These are phyloP conservation scores for Barnettozyma populi DNA, from an alignment of 805 yeast species.

Conservation along the genomic window DNA sequence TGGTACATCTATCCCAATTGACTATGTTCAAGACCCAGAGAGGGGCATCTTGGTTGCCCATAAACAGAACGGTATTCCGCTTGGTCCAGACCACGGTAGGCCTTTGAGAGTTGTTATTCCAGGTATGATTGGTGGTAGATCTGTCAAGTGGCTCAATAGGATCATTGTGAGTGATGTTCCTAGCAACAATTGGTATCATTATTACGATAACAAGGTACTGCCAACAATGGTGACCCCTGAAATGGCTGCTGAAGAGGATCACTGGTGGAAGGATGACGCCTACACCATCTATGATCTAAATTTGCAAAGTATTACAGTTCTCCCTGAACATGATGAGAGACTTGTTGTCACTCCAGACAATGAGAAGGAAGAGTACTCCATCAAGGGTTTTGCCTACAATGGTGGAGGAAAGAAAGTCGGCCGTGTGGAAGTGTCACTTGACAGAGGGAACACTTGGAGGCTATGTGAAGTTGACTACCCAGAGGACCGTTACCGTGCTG, in stretches of 20 bases:
- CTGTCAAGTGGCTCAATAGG: constrained; percentile 32
- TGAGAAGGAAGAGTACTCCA: constrained; percentile 16
- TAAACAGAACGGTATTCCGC: constrained; percentile 30
- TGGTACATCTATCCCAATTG: constrained; percentile 29
- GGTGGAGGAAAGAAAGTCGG: constrained; percentile 33
- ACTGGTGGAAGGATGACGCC: constrained; percentile 34
- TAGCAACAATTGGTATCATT: constrained; percentile 33
- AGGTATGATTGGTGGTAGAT: constrained; percentile 35
- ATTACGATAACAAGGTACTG: constrained; percentile 31
- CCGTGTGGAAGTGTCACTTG: constrained; percentile 30
- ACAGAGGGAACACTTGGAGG: constrained; percentile 29
- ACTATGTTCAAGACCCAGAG: constrained; percentile 30
- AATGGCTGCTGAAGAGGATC: constrained; percentile 26
- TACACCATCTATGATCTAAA: constrained; percentile 32
- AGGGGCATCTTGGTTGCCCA: constrained; percentile 29
- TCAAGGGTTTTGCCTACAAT: constrained; percentile 32
- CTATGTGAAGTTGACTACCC: constrained; percentile 28
- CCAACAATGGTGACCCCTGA: constrained; percentile 34
- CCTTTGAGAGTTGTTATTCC: constrained; percentile 33
- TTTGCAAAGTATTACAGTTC: constrained; percentile 29
- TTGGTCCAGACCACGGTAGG: constrained; percentile 32
- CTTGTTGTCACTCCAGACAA: constrained; percentile 9
- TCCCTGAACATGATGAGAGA: constrained; percentile 27
- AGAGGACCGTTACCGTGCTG: constrained; percentile 28
- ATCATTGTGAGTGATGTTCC: constrained; percentile 28